Evolutionary conservation across 2,329 filamentous ascomycete species (phyloP), one percentile per base, ranked within the genome.

Genomic region (Pseudofabraea citricarpa): DNA sequence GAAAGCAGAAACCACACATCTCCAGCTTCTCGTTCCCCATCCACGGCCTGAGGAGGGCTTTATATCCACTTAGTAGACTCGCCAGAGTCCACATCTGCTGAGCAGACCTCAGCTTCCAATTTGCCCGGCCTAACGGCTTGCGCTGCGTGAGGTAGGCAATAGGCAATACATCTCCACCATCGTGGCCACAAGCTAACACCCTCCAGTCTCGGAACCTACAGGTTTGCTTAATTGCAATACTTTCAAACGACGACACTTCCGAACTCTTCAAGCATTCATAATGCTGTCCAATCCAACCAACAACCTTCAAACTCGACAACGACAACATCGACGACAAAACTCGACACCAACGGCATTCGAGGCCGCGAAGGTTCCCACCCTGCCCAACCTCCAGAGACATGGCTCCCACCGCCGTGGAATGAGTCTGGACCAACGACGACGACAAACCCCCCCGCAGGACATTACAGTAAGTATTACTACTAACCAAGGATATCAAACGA

Each of bases 281-380:
- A 90, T 90, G 87, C 83, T 90, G 82, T 86, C 85, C 71, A 82
- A 84, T 73, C 74, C 79, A 65, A 74, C 78, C 62, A 80, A 75
- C 70, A 81, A 74, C 74, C 80, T 88, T 73, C 83, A 87, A 65
- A 77, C 77, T 68, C 82, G 82, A 67, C 79, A 83, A 66, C 79
- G 80, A 70, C 77, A 81, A 69, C 89, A 95, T 71, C 79, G 87
- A 66, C 85, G 90, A 71, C 89, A 95, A 73, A 84, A 87, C 61
- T 95, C 90, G 60, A 91, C 87, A 62, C 87, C 87, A 53, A 79
- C 77, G 67, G 79, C 77, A 64, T 87, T 87, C 69, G 87, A 91
- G 65, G 79, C 81, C 59, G 77, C 80, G 63, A 85, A 82, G 76
- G 79, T 82, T 69, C 77, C 68, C 62, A 74, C 74, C 69, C 74